Conservation (phyloP, 192 early-diverging fungal species). For the Backusella sp. region DNA sequence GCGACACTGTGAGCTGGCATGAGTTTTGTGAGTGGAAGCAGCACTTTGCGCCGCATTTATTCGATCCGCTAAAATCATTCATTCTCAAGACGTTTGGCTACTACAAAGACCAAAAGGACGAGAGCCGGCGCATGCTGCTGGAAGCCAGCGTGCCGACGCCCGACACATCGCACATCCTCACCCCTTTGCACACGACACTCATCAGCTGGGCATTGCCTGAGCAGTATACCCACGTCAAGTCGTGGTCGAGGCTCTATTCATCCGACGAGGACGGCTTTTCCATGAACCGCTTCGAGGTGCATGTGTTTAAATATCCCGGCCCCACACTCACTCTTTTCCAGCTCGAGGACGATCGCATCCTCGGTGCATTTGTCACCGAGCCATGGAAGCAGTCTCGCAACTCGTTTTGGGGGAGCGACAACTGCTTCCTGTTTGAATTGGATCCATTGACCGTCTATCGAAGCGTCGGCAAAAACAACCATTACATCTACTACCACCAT, state of each 20-base stretch:
- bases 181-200: conserved; percentile 32
- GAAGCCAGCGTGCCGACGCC: conserved; percentile 10
- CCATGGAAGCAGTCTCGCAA: conserved; percentile 50
- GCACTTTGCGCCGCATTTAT: conserved; percentile 44
- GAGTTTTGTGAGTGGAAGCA: conserved; percentile 25
- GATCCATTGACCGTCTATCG: conserved; percentile 46
- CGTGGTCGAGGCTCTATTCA: conserved; percentile 44
- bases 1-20: not conserved
- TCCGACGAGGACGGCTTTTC: conserved; percentile 52
- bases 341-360: conserved; percentile 24
- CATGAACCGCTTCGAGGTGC: conserved; percentile 54
- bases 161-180: conserved; percentile 35
- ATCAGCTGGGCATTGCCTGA: conserved; percentile 48
- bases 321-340: conserved; percentile 49
- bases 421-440: conserved; percentile 49
- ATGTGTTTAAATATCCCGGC: conserved; percentile 58
- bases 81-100: conserved; percentile 46
- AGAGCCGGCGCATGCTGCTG: conserved; percentile 3
- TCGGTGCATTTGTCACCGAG: conserved; percentile 51
- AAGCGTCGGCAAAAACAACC: conserved; percentile 15
- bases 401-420: conserved; percentile 42
- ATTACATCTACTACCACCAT: conserved; percentile 33
- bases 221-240: conserved; percentile 16
- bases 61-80: conserved; percentile 40
- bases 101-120: conserved; percentile 19